A percentile compares a stretch with the other conserved stretches of the same genome.
phyloP scores from a whole-genome alignment of 176 grass and related monocot genomes.

The Oryza coarctata region DNA sequence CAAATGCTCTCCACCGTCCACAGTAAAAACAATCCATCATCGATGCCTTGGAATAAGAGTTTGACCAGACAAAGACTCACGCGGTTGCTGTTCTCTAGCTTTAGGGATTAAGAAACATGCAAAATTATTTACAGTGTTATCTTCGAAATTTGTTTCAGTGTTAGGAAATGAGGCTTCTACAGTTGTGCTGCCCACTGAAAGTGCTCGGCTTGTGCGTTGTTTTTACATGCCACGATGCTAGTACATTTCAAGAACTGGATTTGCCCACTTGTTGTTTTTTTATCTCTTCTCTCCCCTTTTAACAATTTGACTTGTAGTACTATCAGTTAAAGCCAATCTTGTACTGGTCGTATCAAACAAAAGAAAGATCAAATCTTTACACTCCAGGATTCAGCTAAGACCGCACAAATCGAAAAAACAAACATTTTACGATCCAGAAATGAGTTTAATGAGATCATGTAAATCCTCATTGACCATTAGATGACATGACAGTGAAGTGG shows the following conservation, averaged over 20 bases:
- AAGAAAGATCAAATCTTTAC: neutral
- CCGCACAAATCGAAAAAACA: neutral
- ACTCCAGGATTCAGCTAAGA: neutral
- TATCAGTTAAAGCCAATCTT: constrained; percentile 8
- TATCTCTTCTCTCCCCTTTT: neutral
- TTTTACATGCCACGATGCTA: neutral
- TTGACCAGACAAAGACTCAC: constrained; percentile 28
- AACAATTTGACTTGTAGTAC: constrained; percentile 8
- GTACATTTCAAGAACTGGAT: constrained; percentile 30
- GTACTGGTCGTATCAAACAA: constrained; percentile 2
- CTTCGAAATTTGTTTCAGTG: neutral
- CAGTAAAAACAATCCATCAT: constrained; percentile 12
- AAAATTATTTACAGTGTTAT: neutral
- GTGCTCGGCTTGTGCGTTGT: neutral
- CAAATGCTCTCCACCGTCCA: constrained; percentile 29
- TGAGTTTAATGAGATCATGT: neutral
- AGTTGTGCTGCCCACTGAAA: neutral
- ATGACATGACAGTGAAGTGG: neutral
- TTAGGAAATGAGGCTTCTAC: neutral
- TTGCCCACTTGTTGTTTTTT: constrained; percentile 3
- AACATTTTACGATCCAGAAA: neutral
- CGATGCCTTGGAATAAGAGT: constrained; percentile 18
- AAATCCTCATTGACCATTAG: constrained; percentile 5
- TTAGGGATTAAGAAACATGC: neutral
- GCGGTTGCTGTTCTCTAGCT: neutral